Evolutionary conservation across 805 yeast species (phyloP).

Genomic region (Debaryomyces prosopidis): DNA sequence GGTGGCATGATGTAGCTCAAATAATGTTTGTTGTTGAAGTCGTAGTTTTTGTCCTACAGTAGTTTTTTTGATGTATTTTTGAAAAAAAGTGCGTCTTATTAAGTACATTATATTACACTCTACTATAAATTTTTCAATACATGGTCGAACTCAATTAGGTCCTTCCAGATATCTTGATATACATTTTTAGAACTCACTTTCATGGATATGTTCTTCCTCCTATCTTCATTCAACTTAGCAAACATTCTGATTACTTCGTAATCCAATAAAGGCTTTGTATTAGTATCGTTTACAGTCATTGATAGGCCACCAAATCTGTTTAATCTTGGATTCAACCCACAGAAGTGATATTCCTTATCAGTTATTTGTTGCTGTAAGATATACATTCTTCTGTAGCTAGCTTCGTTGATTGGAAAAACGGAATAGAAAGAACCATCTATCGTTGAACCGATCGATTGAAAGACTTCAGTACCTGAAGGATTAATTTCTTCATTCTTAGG

Average conservation of each 20-base stretch:
- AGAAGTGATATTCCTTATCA: conserved; percentile 70
- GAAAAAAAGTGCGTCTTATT: neutral
- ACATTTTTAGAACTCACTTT: conserved; percentile 59
- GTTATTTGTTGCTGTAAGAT: conserved; percentile 84
- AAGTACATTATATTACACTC: neutral
- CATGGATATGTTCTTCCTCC: conserved; percentile 51
- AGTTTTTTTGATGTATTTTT: neutral
- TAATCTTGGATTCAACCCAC: conserved; percentile 80
- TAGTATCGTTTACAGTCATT: conserved; percentile 33
- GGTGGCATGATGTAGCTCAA: conserved; percentile 5
- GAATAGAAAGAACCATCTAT: conserved; percentile 78
- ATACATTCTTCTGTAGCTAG: conserved; percentile 75
- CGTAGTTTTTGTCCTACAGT: neutral
- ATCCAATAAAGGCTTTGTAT: conserved; percentile 66
- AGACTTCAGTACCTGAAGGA: conserved; percentile 28
- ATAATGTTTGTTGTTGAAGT: neutral
- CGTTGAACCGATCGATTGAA: conserved; percentile 70
- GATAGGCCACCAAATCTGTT: conserved; percentile 52
- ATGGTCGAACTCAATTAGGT: conserved; percentile 57
- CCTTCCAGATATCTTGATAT: conserved; percentile 65
- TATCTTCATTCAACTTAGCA: conserved; percentile 55
- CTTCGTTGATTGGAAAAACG: conserved; percentile 73
- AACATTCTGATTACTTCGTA: conserved; percentile 56
- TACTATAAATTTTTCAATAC: conserved; percentile 25
- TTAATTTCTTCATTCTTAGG: conserved; percentile 36